Base-by-base conservation (phyloP, 257 asterid genomes). In the Capsicum baccatum region DNA sequence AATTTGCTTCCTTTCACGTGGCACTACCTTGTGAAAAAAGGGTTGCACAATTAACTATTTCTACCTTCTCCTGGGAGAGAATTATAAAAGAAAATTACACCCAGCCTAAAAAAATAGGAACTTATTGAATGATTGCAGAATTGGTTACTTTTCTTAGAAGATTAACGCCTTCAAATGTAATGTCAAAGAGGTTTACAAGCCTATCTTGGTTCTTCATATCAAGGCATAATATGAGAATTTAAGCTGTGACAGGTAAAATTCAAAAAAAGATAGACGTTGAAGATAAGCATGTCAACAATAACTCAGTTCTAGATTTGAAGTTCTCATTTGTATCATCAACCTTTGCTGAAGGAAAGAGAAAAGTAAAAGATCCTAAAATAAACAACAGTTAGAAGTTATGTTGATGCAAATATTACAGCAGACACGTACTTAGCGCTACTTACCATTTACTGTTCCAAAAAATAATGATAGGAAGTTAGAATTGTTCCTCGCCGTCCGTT, bases 281-380 rank as follows among this genome's bases (percentile, higher is more conserved):
- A 76, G 48, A 48, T 50, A 19, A 73, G 60, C 80, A 50, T 21
- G 13, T 12, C 81, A 73, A 74, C 44, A 13, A 74, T 50, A 50
- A 50, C 37, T 74, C 81, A 21, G 60, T 50, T 74, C 35, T 74
- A 62, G 60, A 74, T 50, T 26, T 74, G 12, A 50, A 50, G 37
- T 74, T 50, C 44, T 50, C 12, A 74, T 19, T 74, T 50, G 60
- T 19, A 50, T 74, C 80, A 74, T 74, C 60, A 74, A n/a, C 81
- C 62, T 19, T 12, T 14, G 1, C 21, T 74, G 60, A 74, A 19
- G 44, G 48, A 79, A 68, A 9, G 21, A 1, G 62, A 74, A 67
- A 42, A 71, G 44, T 37, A 76, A 69, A 64, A 70, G 86, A 35
- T 74, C 26, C 80, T 73, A 66, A 84, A 33, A 83, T 44, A 17